Evolutionary conservation across 2,329 filamentous ascomycete species (phyloP), one percentile per base, ranked within the genome.

Genomic region (Phialophora macrospora): DNA sequence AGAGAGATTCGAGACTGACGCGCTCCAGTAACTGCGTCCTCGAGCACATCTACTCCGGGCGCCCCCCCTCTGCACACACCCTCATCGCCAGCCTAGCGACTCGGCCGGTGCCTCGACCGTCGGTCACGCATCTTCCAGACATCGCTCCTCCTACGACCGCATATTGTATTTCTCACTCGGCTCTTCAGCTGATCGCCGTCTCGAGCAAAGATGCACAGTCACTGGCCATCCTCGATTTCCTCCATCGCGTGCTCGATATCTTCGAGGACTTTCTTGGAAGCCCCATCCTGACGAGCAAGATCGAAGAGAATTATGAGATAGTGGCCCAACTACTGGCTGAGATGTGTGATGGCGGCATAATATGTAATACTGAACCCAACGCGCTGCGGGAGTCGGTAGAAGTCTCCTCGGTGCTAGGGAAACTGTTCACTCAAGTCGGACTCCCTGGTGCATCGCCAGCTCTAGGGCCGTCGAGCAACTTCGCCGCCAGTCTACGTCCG

Each of bases 211-310:
- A 99, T 76, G 89, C 91, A 59, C 93, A 97, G 75, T 93, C 95
- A 7, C 85, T 99, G 7, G 87, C 97, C 4, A 89, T 93, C 46
- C 88, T 98, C 70, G 94, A 98, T 79, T 98, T 98, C 78, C 85
- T 99, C 46, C 94, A 98, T 82, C 90, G 95, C 70, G 86, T 97
- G 32, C 87, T 96, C 74, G 95, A 99, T 82, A 89, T 91, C 12
- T 85, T 99, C 38, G 94, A 98, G 79, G 94, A 97, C 75, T 98
- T 97, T 76, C 84, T 99, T 7, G 93, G 94, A 65, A 88, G 92
- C 54, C 95, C 95, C 14, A 80, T 99, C 56, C 82, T 97, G 64
- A 89, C 93, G 22, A 86, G 85, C 75, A 97, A 95, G 81, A 90
- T 99, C 70, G 93, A 97, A 78, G 85, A 83, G 71, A 93, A 88